Percentiles rank a stretch among this genome's conserved stretches.
Conservation (phyloP, 2,329 filamentous ascomycete species). For the Cladosporium halotolerans region DNA sequence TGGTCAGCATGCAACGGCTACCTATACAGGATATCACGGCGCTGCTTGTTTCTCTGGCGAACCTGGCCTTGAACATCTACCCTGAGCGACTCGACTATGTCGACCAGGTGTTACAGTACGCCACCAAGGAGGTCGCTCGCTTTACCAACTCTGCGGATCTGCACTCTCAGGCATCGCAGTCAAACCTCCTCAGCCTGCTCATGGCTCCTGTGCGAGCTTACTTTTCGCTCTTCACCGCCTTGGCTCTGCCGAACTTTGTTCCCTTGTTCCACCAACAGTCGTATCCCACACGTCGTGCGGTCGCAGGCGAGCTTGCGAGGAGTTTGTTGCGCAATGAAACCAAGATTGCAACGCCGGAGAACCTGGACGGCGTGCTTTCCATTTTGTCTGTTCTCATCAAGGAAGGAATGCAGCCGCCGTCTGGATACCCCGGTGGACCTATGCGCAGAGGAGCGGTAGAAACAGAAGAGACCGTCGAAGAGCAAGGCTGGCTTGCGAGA, state of each 20-base stretch:
- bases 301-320: slow-evolving; percentile 81
- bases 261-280: slow-evolving; percentile 85
- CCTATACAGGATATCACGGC: slow-evolving; percentile 94
- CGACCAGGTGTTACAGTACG: slow-evolving; percentile 86
- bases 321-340: slow-evolving; percentile 79
- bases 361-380: slow-evolving; percentile 83
- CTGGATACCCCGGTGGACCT: slow-evolving; percentile 74
- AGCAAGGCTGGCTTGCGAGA: slow-evolving; percentile 93
- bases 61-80: slow-evolving; percentile 93
- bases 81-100: slow-evolving; percentile 89
- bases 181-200: slow-evolving; percentile 82
- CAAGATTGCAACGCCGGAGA: slow-evolving; percentile 66
- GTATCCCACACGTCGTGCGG: slow-evolving; percentile 82
- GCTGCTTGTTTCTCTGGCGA: slow-evolving; percentile 84
- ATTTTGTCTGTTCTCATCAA: slow-evolving; percentile 87
- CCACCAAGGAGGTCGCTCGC: slow-evolving; percentile 76
- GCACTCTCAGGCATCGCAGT: slow-evolving; percentile 79
- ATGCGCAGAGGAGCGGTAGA: slow-evolving; percentile 69
- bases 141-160: slow-evolving; percentile 93
- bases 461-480: slow-evolving; percentile 95
- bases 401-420: slow-evolving; percentile 75
- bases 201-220: slow-evolving; percentile 86
- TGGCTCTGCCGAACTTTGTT: slow-evolving; percentile 86
- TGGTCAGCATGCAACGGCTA: slow-evolving; percentile 84
- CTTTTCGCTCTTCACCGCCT: slow-evolving; percentile 88